A percentile compares a stretch with the other conserved stretches of the same genome.
Evolutionary conservation across 2,329 filamentous ascomycete species (phyloP).

Genomic region (Parafenestella ontariensis): DNA sequence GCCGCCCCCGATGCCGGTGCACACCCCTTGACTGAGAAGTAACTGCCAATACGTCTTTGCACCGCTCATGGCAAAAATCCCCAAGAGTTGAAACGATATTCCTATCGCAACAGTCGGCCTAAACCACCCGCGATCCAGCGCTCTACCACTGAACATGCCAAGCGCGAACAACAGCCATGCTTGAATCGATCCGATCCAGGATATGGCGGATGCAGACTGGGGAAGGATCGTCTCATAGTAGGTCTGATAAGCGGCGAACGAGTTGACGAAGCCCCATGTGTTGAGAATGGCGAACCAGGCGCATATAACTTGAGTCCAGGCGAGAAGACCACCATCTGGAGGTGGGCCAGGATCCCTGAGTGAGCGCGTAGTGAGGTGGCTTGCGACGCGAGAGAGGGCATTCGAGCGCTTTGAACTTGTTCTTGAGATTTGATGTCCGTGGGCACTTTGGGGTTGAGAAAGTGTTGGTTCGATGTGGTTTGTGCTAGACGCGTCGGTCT

Average conservation of each 20-base stretch:
- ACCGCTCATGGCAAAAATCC: slow-evolving; percentile 59
- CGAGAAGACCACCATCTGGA: slow-evolving; percentile 52
- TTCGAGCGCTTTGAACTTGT: slow-evolving; percentile 21
- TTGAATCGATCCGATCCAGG: slow-evolving; percentile 61
- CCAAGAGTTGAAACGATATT: slow-evolving; percentile 51
- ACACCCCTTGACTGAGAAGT: slow-evolving; percentile 42
- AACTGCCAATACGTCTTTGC: slow-evolving; percentile 58
- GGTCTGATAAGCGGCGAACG: slow-evolving; percentile 56
- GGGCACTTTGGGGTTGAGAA: background rate
- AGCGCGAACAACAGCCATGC: slow-evolving; percentile 56
- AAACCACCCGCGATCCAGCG: slow-evolving; percentile 59
- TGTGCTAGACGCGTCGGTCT: slow-evolving; percentile 9
- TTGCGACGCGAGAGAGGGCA: slow-evolving; percentile 38
- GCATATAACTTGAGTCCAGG: slow-evolving; percentile 42
- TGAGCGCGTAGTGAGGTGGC: slow-evolving; percentile 43
- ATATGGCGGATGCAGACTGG: slow-evolving; percentile 53
- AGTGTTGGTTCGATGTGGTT: slow-evolving; percentile 5
- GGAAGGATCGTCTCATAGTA: slow-evolving; percentile 52
- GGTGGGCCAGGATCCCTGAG: slow-evolving; percentile 45
- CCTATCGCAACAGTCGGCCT: slow-evolving; percentile 52
- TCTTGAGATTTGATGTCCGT: slow-evolving; percentile 7
- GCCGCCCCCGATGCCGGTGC: slow-evolving; percentile 40
- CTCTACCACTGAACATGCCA: slow-evolving; percentile 56
- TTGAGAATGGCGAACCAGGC: slow-evolving; percentile 41
- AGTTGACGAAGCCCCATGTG: slow-evolving; percentile 51